These are phyloP conservation scores for Hymenoscyphus scutula DNA, from an alignment of 2,329 filamentous ascomycete genomes.

Conservation along the genomic window DNA sequence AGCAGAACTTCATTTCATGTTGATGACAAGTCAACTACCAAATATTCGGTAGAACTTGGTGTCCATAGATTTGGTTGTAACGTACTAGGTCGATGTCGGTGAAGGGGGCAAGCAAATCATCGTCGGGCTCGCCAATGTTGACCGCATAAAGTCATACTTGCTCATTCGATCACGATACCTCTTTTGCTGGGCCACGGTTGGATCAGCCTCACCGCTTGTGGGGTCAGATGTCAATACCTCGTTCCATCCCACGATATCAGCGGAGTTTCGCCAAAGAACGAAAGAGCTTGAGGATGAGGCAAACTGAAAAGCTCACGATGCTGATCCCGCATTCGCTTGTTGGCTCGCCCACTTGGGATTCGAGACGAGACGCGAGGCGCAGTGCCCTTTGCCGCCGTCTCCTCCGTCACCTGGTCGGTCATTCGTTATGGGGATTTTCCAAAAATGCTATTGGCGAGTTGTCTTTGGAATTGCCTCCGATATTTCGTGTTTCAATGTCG, in stretches of 20 bases:
- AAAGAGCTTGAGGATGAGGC: neutral
- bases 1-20: neutral
- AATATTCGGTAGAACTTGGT: neutral
- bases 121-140: constrained; percentile 1
- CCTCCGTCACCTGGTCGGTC: neutral
- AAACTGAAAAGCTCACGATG: constrained; percentile 1
- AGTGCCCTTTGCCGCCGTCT: neutral
- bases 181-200: neutral
- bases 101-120: neutral
- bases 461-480: neutral
- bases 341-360: neutral
- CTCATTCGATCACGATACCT: constrained; percentile 1
- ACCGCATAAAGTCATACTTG: constrained; percentile 7
- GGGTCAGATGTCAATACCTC: constrained; percentile 3
- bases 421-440: neutral
- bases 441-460: neutral
- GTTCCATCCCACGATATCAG: neutral
- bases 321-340: neutral
- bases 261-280: neutral
- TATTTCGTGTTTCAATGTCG: neutral
- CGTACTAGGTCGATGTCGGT: neutral
- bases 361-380: neutral
- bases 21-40: neutral
- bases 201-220: constrained; percentile 4
- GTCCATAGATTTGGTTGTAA: neutral